Base-by-base conservation (phyloP, 441 rosid genomes). In the Melastoma candidum region DNA sequence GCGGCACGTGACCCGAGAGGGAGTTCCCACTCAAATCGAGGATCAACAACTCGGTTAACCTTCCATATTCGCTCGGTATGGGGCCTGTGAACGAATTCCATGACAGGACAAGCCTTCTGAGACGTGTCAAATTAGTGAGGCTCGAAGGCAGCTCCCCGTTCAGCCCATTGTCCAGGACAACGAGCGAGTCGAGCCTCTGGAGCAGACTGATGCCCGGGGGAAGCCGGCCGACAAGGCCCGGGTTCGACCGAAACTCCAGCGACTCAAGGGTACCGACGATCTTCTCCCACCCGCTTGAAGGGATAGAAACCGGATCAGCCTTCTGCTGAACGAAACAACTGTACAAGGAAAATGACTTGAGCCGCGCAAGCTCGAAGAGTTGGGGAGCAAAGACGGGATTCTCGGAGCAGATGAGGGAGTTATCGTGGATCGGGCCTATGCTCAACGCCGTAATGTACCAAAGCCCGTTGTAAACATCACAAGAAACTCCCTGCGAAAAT, bases 391-490 rank as follows among this genome's bases (percentile, higher is more conserved):
- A 83, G 57, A 73, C 74, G 44, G 77, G 81, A 61, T 63, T 63
- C 17, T 66, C 52, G 51, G 71, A 57, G 72, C 98, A 88, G 13
- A 64, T 65, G 53, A 87, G 82, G 52, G 92, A 82, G 63, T 92
- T 84, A 43, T 84, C 94, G 51, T 77, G 79, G 26, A 77, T 29
- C 2, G 76, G 81, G 52, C 97, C 98, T 59, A 92, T 77, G 80
- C 77, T 82, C 49, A 88, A 61, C 59, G 68, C 53, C 43, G 95
- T 92, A 49, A 82, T 88, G 70, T 85, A 83, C 97, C 98, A 92
- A 51, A 63, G 73, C 13, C 82, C 89, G 63, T 73, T 71, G 59
- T 71, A 74, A 26, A 88, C 54, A 74, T 87, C 96, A 77, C 98
- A 92, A 48, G 89, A 76, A 32, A 87, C 85, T 54, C 98, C 98